These are phyloP conservation scores for Trametes punicea DNA, from an alignment of 768 basidiomycete genomes.

Conservation along the genomic window DNA sequence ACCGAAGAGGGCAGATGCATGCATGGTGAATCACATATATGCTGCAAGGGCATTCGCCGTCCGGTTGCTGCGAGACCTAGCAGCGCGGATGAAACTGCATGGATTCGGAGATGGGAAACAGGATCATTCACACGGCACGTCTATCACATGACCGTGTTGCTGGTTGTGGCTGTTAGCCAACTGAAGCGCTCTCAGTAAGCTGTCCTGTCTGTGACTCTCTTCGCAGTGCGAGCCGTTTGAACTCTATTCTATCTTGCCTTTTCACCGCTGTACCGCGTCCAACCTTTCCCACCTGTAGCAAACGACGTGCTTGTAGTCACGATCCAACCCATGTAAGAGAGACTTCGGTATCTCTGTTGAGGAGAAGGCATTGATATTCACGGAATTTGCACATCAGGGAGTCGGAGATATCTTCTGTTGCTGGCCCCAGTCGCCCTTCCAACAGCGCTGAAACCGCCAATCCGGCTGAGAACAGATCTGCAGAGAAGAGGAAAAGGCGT, in stretches of 20 bases:
- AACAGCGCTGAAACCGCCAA: not conserved
- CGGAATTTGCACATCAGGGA: not conserved
- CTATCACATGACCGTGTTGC: constrained; percentile 14
- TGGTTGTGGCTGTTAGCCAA: not conserved
- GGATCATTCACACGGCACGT: constrained; percentile 14
- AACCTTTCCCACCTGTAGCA: too few species aligned
- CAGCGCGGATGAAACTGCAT: not conserved
- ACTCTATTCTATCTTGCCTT: too few species aligned
- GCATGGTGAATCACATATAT: too few species aligned
- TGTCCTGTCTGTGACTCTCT: not conserved
- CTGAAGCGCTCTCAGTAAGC: not conserved
- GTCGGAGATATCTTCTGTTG: not conserved
- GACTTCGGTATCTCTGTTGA: too few species aligned
- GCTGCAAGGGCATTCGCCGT: too few species aligned
- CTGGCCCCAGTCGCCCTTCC: constrained; percentile 13
- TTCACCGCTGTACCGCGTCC: too few species aligned
- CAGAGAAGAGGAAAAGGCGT: constrained; percentile 4
- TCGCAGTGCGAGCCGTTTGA: too few species aligned
- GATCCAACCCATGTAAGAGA: too few species aligned
- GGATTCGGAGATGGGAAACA: not conserved
- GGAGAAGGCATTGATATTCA: not conserved
- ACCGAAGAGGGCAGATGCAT: too few species aligned
- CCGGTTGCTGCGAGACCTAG: not conserved
- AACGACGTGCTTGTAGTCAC: too few species aligned
- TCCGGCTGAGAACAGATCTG: not conserved